Evolutionary conservation across 441 rosid genomes (phyloP).

Genomic region (Biscutella laevigata): DNA sequence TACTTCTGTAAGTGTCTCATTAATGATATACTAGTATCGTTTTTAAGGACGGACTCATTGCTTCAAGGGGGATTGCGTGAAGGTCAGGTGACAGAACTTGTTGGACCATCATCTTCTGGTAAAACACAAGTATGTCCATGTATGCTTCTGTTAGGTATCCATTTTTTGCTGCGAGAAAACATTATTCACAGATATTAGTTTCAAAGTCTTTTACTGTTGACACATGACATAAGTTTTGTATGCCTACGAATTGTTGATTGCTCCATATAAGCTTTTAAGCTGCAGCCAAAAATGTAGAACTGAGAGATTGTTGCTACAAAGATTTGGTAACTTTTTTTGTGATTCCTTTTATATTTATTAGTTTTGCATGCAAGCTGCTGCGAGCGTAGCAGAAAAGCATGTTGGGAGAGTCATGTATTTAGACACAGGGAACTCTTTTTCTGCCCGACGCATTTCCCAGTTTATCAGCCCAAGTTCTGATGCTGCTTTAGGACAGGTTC

Average conservation of each 20-base stretch:
- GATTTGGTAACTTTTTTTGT: background rate
- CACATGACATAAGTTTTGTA: background rate
- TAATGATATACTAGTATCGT: background rate
- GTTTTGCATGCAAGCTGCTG: constrained; percentile 64
- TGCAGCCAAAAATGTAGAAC: background rate
- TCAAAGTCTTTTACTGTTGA: background rate
- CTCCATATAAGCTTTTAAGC: background rate
- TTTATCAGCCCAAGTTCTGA: constrained; percentile 32
- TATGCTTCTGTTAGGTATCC: background rate
- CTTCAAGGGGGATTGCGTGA: constrained; percentile 58
- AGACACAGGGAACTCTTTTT: constrained; percentile 83
- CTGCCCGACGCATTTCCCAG: constrained; percentile 48
- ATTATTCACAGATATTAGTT: background rate
- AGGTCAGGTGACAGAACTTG: constrained; percentile 72
- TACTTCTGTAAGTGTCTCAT: no score
- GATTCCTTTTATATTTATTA: constrained; percentile 21
- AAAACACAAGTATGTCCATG: constrained; percentile 61
- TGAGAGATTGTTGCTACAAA: background rate
- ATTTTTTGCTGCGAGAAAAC: background rate
- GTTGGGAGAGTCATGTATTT: constrained; percentile 45
- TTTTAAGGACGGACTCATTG: constrained; percentile 53
- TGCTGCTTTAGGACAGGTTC: constrained; percentile 33
- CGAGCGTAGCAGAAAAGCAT: constrained; percentile 44
- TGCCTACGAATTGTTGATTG: background rate
- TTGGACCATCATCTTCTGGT: constrained; percentile 78